Conservation (phyloP, 495 filamentous ascomycete species). For the Neurospora sp. region DNA sequence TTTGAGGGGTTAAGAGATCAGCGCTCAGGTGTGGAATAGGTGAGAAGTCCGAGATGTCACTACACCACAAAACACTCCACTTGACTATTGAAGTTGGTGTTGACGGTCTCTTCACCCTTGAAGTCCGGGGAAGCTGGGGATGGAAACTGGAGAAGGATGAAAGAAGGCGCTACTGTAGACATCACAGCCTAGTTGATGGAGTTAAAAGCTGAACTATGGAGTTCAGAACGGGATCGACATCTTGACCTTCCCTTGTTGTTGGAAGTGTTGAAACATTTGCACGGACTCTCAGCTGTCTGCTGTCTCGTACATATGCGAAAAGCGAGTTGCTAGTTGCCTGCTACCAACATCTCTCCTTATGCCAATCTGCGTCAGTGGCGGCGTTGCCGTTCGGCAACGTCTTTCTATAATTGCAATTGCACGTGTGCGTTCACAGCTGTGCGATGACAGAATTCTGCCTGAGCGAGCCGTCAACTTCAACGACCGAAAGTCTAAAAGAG, state of each 20-base stretch:
- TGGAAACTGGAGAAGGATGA: not conserved
- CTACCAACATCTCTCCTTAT: not conserved
- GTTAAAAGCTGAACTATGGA: not conserved
- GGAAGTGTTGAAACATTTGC: not conserved
- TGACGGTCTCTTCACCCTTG: not conserved
- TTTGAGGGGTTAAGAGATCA: not conserved
- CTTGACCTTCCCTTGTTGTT: not conserved
- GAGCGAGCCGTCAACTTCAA: not conserved
- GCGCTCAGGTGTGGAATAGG: not conserved
- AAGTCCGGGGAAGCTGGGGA: not conserved
- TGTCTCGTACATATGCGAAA: not conserved
- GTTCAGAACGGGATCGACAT: not conserved
- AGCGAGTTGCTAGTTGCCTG: not conserved
- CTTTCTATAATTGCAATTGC: not conserved
- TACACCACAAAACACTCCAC: not conserved
- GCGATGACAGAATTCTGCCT: not conserved
- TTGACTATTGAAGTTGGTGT: too few species aligned
- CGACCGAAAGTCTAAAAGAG: not conserved
- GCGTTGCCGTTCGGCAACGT: not conserved
- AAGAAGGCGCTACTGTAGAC: not conserved
- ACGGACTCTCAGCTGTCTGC: not conserved
- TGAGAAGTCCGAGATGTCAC: not conserved
- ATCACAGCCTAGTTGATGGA: not conserved
- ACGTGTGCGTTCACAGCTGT: not conserved
- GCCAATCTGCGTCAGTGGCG: not conserved